Evolutionary conservation across 2,329 filamentous ascomycete genomes (phyloP), one percentile per base, ranked within the genome.

Genomic region (Alternaria ventricosa): DNA sequence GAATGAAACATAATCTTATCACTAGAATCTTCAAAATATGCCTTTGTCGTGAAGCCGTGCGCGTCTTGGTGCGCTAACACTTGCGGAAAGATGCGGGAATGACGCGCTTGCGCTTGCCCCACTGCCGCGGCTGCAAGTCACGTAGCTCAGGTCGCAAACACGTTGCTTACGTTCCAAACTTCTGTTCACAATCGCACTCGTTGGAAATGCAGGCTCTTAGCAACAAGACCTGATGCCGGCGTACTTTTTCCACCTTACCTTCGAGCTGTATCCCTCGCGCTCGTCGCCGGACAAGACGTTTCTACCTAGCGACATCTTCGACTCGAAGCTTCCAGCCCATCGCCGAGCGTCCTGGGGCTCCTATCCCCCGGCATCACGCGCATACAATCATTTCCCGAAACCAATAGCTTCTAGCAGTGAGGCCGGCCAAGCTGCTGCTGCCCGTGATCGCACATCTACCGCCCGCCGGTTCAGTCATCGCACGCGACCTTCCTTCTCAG

Each of bases 211-310:
- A 46, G 36, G 30, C 44, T 22, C 30, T n/a, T 6, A 3, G 13
- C 23, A 56, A 22, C 13, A 44, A 23, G 20, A 62, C 68, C 72
- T 82, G 69, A 88, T 88, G 87, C 86, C 85, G 76, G 84, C 86
- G 55, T 89, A 88, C 77, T 89, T 89, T 77, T 90, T 88, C 73
- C 87, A 90, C 72, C 76, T 90, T 62, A 83, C 82, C 67, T 83
- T 90, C 70, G 88, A 90, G 83, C 79, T 90, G 18, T 84, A 87
- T 71, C 76, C 83, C 66, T 80, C 72, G 47, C 75, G 76, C 72
- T 75, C 73, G 11, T 69, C 72, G n/a, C 67, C 75, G 8, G 63
- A 73, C 27, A 66, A 72, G 23, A 72, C 68, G n/a, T 85, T 78
- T 68, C 61, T 79, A 33, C 83, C 83, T 55, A 81, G 79, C 22